A percentile compares a stretch with the other conserved stretches of the same genome.
phyloP scores from a whole-genome alignment of 2,329 filamentous ascomycete genomes.

The Cordyceps farinosa region DNA sequence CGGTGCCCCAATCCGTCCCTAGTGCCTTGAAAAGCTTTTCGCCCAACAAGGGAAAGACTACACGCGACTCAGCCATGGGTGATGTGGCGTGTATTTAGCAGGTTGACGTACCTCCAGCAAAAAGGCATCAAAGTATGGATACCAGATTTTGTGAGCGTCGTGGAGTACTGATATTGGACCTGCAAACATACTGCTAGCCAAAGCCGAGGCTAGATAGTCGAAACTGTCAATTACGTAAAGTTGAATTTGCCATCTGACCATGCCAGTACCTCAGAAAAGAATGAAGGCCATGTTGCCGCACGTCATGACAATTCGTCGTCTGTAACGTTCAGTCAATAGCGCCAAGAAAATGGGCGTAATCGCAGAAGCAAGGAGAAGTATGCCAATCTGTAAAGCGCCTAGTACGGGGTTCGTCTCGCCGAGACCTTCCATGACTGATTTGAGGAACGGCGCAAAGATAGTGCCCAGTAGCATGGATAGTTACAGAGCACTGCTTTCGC shows the following conservation, averaged over 20 bases:
- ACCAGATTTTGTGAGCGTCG: not conserved
- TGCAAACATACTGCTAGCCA: not conserved
- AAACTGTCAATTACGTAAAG: not conserved
- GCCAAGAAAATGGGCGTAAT: no score
- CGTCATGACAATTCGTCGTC: constrained; percentile 6
- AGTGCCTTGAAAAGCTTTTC: not conserved
- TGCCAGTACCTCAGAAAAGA: not conserved
- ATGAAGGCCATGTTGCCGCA: constrained; percentile 9
- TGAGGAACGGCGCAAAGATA: no score
- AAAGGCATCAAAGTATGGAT: not conserved
- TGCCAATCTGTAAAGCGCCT: constrained; percentile 8
- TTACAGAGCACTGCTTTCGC: no score
- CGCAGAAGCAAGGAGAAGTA: constrained; percentile 8
- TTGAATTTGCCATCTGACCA: not conserved
- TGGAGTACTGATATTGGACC: no score
- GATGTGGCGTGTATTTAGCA: no score
- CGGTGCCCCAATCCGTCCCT: not conserved
- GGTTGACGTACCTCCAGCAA: not conserved
- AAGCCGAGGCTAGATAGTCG: not conserved
- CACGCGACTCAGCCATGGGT: not conserved
- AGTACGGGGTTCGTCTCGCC: not conserved
- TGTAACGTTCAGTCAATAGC: constrained; percentile 11
- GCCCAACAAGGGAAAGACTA: not conserved
- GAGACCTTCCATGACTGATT: not conserved
- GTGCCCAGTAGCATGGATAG: no score